Evolutionary conservation across 2,329 filamentous ascomycete genomes (phyloP).

Genomic region (Cercospora nicotianae): DNA sequence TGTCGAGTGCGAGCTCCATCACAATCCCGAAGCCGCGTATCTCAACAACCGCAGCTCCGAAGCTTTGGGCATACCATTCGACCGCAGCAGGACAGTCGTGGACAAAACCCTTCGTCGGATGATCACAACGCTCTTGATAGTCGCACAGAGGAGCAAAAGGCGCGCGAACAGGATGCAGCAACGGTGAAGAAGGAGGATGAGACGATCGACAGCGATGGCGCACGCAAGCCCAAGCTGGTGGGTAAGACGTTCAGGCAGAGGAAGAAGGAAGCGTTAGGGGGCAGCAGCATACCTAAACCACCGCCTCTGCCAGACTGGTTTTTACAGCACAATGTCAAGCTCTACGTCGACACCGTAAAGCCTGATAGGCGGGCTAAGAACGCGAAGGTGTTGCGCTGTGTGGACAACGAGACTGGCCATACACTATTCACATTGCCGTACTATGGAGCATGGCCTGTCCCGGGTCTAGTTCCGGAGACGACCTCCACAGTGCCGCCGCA

Average conservation of each 20-base stretch:
- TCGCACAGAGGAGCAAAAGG: conserved; percentile 26
- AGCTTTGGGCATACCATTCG: conserved; percentile 28
- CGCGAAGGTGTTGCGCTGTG: conserved; percentile 31
- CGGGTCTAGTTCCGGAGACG: conserved; percentile 10
- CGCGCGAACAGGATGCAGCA: conserved; percentile 18
- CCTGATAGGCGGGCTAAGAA: conserved; percentile 21
- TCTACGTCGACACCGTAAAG: conserved; percentile 23
- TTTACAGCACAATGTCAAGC: conserved; percentile 39
- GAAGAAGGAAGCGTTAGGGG: conserved; percentile 13
- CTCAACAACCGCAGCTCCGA: conserved; percentile 14
- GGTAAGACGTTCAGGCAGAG: conserved; percentile 28
- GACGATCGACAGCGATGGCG: conserved; percentile 14
- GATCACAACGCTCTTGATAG: conserved; percentile 24
- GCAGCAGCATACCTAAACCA: conserved; percentile 31
- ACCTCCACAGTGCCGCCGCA: not conserved
- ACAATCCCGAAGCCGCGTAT: conserved; percentile 13
- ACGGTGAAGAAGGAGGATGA: conserved; percentile 15
- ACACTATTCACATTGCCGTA: conserved; percentile 36
- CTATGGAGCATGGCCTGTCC: conserved; percentile 28
- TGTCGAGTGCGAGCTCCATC: conserved; percentile 28
- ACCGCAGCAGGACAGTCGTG: conserved; percentile 22
- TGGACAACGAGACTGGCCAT: conserved; percentile 36
- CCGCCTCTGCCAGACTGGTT: conserved; percentile 43
- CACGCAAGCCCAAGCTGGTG: conserved; percentile 14
- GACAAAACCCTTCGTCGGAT: conserved; percentile 26